Evolutionary conservation across 192 early-diverging fungal species (phyloP), one percentile per base, ranked within the genome.

Genomic region (Backusella tarrabulga): DNA sequence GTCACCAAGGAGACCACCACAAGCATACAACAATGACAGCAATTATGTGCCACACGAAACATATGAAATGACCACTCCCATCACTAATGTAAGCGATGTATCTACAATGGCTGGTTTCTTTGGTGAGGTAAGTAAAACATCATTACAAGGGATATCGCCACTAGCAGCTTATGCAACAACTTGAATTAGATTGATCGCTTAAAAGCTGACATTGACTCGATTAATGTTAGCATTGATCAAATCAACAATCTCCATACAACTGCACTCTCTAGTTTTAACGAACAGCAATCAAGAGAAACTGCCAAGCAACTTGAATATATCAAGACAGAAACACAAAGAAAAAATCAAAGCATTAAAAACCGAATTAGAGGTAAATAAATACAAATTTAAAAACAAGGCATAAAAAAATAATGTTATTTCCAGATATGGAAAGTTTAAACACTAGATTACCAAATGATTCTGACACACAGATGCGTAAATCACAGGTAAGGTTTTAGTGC

Each of bases 281-380:
- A 79, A 32, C 34, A 56, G 4, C 77, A 79, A 32, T 60, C 71
- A 14, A 74, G 46, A 68, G n/a, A 68, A 21, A 44, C 32, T 3
- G 34, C 68, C 15, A 17, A 26, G 21, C 60, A 81, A 29, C 76
- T 81, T 17, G 68, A 75, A n/a, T 14, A 52, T 14, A 54, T 81
- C 35, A 81, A 77, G 19, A 60, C 67, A 6, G 72, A 81, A 41
- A 81, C 76, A 26, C 68, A 76, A 71, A 73, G 76, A 41, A 32
- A 56, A 23, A 82, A 82, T n/a, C 26, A 50, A 12, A 73, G 29
- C 12, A 78, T 85, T 73, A 89, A 87, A 79, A 85, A 79, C 74
- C 80, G 83, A 40, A 86, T 89, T 73, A 86, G 85, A 78, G 74
- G 81, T 86, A 67, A 73, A 66, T 21, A 36, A n/a, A 23, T 34